phyloP scores from a whole-genome alignment of 495 filamentous ascomycete species.

The Chaetomidium leptoderma region DNA sequence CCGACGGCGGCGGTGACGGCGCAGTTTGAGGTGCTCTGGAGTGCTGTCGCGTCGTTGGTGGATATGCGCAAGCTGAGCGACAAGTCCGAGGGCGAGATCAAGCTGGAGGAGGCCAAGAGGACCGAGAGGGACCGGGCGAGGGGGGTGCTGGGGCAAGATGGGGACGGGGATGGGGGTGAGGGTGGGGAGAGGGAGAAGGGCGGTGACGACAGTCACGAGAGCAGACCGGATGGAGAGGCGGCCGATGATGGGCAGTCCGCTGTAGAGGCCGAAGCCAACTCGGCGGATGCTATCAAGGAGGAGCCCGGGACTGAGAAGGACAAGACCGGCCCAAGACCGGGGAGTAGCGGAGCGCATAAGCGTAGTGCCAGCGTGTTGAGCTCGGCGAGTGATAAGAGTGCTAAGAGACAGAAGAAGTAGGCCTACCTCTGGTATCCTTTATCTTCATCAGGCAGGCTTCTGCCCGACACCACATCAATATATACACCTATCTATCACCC shows the following conservation, averaged over 20 bases:
- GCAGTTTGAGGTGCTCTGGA: constrained; percentile 76
- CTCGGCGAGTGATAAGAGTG: constrained; percentile 61
- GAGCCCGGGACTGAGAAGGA: constrained; percentile 21
- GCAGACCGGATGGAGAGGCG: constrained; percentile 6
- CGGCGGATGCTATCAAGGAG: constrained; percentile 12
- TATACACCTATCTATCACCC: no score
- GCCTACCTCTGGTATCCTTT: no score
- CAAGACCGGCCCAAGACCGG: constrained; percentile 17
- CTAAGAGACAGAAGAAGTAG: constrained; percentile 67
- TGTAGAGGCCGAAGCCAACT: background rate
- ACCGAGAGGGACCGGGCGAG: constrained; percentile 54
- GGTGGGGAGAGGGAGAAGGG: constrained; percentile 14
- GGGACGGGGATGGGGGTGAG: constrained; percentile 14
- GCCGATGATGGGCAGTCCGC: constrained; percentile 12
- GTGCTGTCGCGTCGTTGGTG: constrained; percentile 66
- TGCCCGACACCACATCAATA: no score
- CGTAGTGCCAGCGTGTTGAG: constrained; percentile 74
- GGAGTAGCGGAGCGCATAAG: constrained; percentile 51
- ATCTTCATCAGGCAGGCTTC: no score
- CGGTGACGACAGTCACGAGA: constrained; percentile 5
- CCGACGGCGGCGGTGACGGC: constrained; percentile 76
- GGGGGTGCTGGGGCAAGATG: constrained; percentile 19
- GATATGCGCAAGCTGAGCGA: constrained; percentile 80
- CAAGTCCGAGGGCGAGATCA: constrained; percentile 80
- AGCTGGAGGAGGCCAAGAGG: constrained; percentile 60